A percentile compares a stretch with the other conserved stretches of the same genome.
Evolutionary conservation across 495 filamentous ascomycete genomes (phyloP).

Genomic region (Usnea hakonensis): DNA sequence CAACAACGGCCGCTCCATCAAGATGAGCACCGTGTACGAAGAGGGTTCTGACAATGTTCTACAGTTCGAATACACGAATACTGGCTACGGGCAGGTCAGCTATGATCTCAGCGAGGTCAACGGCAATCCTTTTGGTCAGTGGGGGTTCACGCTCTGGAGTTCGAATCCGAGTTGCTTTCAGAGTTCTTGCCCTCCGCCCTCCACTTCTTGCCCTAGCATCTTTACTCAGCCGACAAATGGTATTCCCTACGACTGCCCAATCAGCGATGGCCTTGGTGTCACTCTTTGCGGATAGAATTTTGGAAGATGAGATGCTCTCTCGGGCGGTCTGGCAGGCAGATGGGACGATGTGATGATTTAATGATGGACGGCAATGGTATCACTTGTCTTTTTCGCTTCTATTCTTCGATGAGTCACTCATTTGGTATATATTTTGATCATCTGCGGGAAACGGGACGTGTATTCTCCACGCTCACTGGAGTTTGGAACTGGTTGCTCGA

Average conservation of each 20-base stretch:
- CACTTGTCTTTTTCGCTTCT: too few relatives aligned
- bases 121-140: conserved; percentile 11
- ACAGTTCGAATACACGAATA: conserved; percentile 10
- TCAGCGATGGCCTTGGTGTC: not conserved
- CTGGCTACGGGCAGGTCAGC: not conserved
- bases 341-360: too few relatives aligned
- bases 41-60: not conserved
- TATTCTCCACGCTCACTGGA: too few relatives aligned
- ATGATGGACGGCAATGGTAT: too few relatives aligned
- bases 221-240: conserved; percentile 8
- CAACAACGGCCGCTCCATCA: conserved; percentile 6
- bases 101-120: conserved; percentile 17
- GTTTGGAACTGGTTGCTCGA: too few relatives aligned
- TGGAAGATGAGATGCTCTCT: too few relatives aligned
- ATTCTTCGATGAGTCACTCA: too few relatives aligned
- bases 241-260: not conserved
- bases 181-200: conserved; percentile 2
- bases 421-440: too few relatives aligned
- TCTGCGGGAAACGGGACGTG: too few relatives aligned
- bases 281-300: conserved; percentile 9
- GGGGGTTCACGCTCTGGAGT: not conserved
- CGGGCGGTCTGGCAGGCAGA: too few relatives aligned
- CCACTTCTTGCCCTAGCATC: not conserved
- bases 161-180: not conserved
- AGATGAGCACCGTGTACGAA: not conserved